These are phyloP conservation scores for Suillus discolor DNA, from an alignment of 768 basidiomycete species.

Conservation along the genomic window DNA sequence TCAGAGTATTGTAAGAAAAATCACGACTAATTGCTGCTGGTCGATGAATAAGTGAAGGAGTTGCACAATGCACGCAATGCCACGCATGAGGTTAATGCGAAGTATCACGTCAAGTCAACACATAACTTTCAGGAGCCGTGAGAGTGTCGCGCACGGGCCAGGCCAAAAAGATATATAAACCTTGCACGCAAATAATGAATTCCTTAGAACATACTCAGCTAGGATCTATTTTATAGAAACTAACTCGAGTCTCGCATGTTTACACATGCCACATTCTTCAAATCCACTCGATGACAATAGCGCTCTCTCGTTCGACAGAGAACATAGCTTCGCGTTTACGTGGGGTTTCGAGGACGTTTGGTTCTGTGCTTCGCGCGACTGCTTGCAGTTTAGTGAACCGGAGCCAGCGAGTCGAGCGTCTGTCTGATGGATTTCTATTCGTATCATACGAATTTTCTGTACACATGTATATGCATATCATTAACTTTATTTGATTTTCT, in stretches of 20 bases:
- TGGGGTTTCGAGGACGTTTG: slow-evolving; percentile 42
- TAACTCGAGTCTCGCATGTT: slow-evolving; percentile 49
- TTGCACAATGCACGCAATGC: too few species aligned
- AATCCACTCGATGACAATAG: slow-evolving; percentile 42
- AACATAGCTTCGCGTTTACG: slow-evolving; percentile 30
- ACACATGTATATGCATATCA: too few species aligned
- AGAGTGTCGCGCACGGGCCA: slow-evolving; percentile 38
- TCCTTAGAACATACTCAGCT: slow-evolving; percentile 45
- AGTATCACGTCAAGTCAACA: neutral
- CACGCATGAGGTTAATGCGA: neutral
- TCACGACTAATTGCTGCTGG: slow-evolving; percentile 3
- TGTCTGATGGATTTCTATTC: slow-evolving; percentile 42
- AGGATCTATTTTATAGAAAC: slow-evolving; percentile 44
- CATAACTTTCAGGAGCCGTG: neutral
- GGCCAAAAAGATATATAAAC: slow-evolving; percentile 12
- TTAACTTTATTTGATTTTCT: too few species aligned
- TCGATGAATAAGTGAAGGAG: neutral
- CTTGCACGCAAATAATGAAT: slow-evolving; percentile 14
- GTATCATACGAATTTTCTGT: too few species aligned
- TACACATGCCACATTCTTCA: slow-evolving; percentile 45
- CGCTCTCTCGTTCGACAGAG: slow-evolving; percentile 42
- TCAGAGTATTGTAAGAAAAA: neutral
- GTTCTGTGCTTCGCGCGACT: slow-evolving; percentile 21
- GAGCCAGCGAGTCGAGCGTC: slow-evolving; percentile 41
- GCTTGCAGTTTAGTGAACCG: slow-evolving; percentile 25